These are phyloP conservation scores for Aspergillus neoniger DNA, from an alignment of 2,329 filamentous ascomycete species.

Conservation along the genomic window DNA sequence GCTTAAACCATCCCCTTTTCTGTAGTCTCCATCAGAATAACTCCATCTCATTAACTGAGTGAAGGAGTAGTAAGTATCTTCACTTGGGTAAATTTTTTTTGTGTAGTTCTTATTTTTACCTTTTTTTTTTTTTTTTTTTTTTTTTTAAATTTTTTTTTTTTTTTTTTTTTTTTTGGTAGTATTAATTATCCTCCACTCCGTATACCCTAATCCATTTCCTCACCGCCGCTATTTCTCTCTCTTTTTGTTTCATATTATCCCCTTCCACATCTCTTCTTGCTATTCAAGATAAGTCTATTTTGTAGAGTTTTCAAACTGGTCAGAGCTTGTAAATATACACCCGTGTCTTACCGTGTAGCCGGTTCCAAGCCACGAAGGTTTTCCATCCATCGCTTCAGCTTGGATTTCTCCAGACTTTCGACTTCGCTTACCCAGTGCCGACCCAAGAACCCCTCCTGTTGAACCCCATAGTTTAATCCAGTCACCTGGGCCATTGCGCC, in stretches of 20 bases:
- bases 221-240: too few species aligned
- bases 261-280: too few species aligned
- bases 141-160: too few species aligned
- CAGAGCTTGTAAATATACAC: background rate
- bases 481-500: background rate
- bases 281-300: too few species aligned
- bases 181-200: too few species aligned
- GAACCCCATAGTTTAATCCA: background rate
- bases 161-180: too few species aligned
- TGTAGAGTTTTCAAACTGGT: too few species aligned
- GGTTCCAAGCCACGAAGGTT: background rate
- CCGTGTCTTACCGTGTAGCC: background rate
- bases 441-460: background rate
- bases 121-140: too few species aligned
- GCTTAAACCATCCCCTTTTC: slow-evolving; percentile 6
- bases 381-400: slow-evolving; percentile 1
- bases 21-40: background rate
- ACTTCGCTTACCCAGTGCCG: slow-evolving; percentile 2
- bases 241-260: too few species aligned
- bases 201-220: too few species aligned
- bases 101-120: too few species aligned
- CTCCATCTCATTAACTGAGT: background rate
- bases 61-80: background rate
- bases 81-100: too few species aligned
- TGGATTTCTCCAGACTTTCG: slow-evolving; percentile 5